Evolutionary conservation across 2,329 filamentous ascomycete genomes (phyloP).

Genomic region (Calonectria henricotiae): DNA sequence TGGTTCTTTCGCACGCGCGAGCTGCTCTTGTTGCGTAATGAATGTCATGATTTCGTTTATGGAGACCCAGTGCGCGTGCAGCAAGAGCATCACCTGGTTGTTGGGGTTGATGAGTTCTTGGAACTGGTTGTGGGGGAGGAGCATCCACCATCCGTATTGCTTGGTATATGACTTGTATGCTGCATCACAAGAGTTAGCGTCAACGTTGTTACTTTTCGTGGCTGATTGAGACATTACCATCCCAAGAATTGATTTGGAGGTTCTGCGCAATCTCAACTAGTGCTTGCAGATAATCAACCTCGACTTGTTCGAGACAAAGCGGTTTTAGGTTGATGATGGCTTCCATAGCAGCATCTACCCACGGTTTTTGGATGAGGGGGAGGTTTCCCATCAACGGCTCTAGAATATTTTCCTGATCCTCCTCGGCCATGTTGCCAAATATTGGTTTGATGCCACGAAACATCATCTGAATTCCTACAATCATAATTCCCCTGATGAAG

Average conservation of each 20-base stretch:
- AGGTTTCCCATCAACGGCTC: slow-evolving; percentile 64
- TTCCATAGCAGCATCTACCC: slow-evolving; percentile 65
- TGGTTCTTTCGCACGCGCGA: slow-evolving; percentile 54
- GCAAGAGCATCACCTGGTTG: slow-evolving; percentile 65
- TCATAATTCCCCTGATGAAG: slow-evolving; percentile 72
- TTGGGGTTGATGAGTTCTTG: slow-evolving; percentile 65
- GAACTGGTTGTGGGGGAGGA: slow-evolving; percentile 69
- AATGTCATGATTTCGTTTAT: slow-evolving; percentile 70
- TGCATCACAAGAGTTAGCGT: slow-evolving; percentile 47
- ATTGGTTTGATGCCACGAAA: slow-evolving; percentile 66
- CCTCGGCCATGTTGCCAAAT: slow-evolving; percentile 65
- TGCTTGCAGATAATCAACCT: slow-evolving; percentile 64
- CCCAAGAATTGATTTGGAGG: slow-evolving; percentile 69
- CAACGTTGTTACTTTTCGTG: not conserved
- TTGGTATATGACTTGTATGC: slow-evolving; percentile 68
- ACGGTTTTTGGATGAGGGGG: slow-evolving; percentile 63
- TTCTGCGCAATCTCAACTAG: slow-evolving; percentile 67
- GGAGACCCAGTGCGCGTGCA: slow-evolving; percentile 71
- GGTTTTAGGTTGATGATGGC: slow-evolving; percentile 62
- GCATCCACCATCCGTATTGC: slow-evolving; percentile 74
- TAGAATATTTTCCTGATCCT: slow-evolving; percentile 62
- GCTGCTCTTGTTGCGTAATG: slow-evolving; percentile 63
- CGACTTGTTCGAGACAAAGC: slow-evolving; percentile 63
- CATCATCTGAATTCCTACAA: slow-evolving; percentile 71
- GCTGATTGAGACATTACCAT: slow-evolving; percentile 59